Base-by-base conservation (phyloP, 2,329 filamentous ascomycete species). In the Colletotrichum camelliae region DNA sequence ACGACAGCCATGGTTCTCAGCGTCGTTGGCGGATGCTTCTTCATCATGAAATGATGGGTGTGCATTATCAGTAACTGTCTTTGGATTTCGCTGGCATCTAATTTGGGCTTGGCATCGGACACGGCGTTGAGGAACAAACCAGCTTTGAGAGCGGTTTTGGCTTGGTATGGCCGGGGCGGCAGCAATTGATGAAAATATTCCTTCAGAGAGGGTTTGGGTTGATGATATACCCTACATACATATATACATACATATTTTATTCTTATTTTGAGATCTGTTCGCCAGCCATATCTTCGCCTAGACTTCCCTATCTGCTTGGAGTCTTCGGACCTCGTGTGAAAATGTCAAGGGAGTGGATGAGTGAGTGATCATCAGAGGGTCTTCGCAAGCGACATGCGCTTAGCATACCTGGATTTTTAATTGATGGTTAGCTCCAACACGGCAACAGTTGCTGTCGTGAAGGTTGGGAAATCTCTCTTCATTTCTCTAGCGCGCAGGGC, bases 1-100 rank as follows among this genome's bases (percentile, higher is more conserved):
- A 93, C 91, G 29, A 84, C 88, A 9, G 83, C 89, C 1, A 79
- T 92, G 21, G 80, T 87, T 39, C 82, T 88, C 13, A 87, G 88
- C 71, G 81, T 91, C 33, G 61, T 91, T 5, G 88, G 86, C 16
- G 88, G 89, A n/a, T 85, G 86, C 35, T 81, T 87, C 29, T 91
- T 90, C 79, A 82, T 91, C 35, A 81, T 89, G 73, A 84, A 85
- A 37, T 76, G 60, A 76, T 37, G n/a, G n/a, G n/a, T 16, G n/a
- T 33, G 21, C 10, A 18, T 18, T 9, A 27, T 37, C 8, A 16
- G 27, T 27, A 33, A 8, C 9, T 21, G n/a, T 37, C n/a, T 57
- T 33, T 62, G 18, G 31, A 18, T 55, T 74, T 35, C 27, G 16
- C 21, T 18, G 15, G 27, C 16, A 72, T 55, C 27, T 74, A 74